Evolutionary conservation across 1,284 basidiomycete genomes (phyloP).

Genomic region (Ustilago esculenta): DNA sequence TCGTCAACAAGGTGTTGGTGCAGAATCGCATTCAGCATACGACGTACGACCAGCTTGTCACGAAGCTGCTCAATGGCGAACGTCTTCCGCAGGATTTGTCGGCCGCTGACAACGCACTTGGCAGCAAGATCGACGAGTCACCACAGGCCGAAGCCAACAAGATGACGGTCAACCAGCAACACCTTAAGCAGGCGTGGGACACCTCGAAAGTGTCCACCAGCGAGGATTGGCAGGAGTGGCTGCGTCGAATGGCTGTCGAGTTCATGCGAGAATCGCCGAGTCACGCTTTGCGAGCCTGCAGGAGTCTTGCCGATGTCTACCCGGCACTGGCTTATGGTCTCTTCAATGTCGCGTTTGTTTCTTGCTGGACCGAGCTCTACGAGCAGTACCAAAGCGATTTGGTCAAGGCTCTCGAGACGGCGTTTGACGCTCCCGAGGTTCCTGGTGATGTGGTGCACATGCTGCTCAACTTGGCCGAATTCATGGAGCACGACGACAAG

Average conservation of each 20-base stretch:
- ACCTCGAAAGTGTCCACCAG: slow-evolving; percentile 78
- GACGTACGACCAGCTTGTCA: slow-evolving; percentile 87
- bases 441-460: slow-evolving; percentile 93
- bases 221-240: slow-evolving; percentile 97
- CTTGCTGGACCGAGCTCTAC: slow-evolving; percentile 95
- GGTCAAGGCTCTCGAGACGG: slow-evolving; percentile 86
- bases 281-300: slow-evolving; percentile 93
- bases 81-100: slow-evolving; percentile 76
- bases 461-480: slow-evolving; percentile 94
- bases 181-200: slow-evolving; percentile 97
- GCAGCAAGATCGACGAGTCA: slow-evolving; percentile 67
- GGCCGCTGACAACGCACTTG: slow-evolving; percentile 43
- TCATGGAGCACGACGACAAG: slow-evolving; percentile 99
- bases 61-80: slow-evolving; percentile 90
- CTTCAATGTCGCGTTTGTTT: slow-evolving; percentile 98
- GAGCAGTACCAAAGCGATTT: slow-evolving; percentile 73
- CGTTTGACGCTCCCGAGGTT: slow-evolving; percentile 81
- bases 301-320: slow-evolving; percentile 91
- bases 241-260: slow-evolving; percentile 90
- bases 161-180: slow-evolving; percentile 95
- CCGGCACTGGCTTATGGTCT: slow-evolving; percentile 90
- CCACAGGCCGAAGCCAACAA: slow-evolving; percentile 73
- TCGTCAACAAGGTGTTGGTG: slow-evolving; percentile 88
- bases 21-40: slow-evolving; percentile 84
- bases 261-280: slow-evolving; percentile 99